A percentile compares a stretch with the other conserved stretches of the same genome.
phyloP scores from a whole-genome alignment of 2,329 filamentous ascomycete species.

The Neofusicoccum sp. region DNA sequence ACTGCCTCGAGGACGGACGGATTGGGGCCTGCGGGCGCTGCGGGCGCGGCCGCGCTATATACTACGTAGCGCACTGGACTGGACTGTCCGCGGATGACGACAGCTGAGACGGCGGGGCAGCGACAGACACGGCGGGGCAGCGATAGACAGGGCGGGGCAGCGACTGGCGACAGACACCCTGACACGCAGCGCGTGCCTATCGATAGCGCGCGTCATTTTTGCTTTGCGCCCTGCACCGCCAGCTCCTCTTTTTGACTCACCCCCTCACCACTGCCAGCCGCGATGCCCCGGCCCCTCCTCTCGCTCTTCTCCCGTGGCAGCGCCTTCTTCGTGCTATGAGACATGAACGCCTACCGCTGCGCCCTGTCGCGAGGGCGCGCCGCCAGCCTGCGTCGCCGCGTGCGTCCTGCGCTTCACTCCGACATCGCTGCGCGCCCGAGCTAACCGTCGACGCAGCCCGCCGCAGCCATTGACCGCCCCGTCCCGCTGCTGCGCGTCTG shows the following conservation, averaged over 20 bases:
- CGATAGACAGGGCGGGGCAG: too few species aligned
- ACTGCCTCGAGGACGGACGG: not conserved
- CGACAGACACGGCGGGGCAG: too few species aligned
- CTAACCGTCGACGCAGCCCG: conserved; percentile 1
- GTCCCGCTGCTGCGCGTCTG: not conserved
- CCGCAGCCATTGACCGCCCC: conserved; percentile 2
- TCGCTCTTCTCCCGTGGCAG: conserved; percentile 14
- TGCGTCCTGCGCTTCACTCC: conserved; percentile 13
- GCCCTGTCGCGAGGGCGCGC: conserved; percentile 7
- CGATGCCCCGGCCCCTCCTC: conserved; percentile 16
- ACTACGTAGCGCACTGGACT: too few species aligned
- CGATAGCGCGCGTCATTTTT: conserved; percentile 20
- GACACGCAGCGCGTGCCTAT: not conserved
- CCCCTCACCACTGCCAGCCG: not conserved
- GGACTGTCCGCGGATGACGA: too few species aligned
- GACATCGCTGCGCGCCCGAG: conserved; percentile 9
- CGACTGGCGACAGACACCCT: too few species aligned
- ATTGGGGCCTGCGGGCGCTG: not conserved
- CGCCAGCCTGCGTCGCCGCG: conserved; percentile 2
- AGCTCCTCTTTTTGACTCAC: conserved; percentile 16
- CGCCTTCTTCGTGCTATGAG: conserved; percentile 17
- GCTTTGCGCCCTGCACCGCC: not conserved
- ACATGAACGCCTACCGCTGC: conserved; percentile 18
- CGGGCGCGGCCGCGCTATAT: too few species aligned
- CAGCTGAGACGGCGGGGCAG: too few species aligned